Base-by-base conservation (phyloP, 2,329 filamentous ascomycete genomes). In the Arthrobotrys megalospora region DNA sequence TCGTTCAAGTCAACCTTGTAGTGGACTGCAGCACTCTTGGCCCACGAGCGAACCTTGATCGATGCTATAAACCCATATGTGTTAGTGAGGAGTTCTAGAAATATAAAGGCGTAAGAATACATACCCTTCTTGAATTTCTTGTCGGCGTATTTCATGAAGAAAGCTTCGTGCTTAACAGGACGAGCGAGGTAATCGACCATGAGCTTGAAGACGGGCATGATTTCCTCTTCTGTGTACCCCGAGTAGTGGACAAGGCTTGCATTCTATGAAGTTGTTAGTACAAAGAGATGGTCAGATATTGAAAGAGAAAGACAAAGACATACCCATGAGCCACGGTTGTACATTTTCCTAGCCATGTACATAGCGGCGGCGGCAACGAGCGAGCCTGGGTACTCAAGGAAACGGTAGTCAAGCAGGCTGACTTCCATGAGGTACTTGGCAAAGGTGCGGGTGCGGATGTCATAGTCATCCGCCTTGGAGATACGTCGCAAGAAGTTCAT, bases 401-500 rank as follows among this genome's bases (percentile, higher is more conserved):
- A 97, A 79, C 94, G 91, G 84, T 98, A 93, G 83, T 99, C 96
- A 32, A 99, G 88, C 80, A 97, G 90, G 84, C 93, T 96, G 83
- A 99, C 97, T 87, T 99, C 96, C 87, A 97, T 93, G 58, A 99
- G 88, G 85, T 98, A 99, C 87, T 99, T 99, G 85, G 93, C 96
- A 77, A 99, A 90, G 55, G 96, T 99, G 82, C 96, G 93, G 79
- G 94, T 97, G 85, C 97, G 93, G 83, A 98, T 97, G 85, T 99
- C 95, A 86, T 99, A 99, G 87, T 97, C 96, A 86, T 99, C 96
- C 83, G 96, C 96, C 88, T 99, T 99, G 79, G 95, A 98, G 85
- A 99, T 97, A 81, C 96, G 93, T 80, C 96, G 93, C 79, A 99
- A 90, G 87, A 99, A 99, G 89, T 99, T 99, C 96, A 99, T 99